These are phyloP conservation scores for Syzygium aromaticum DNA, from an alignment of 345 rosid genomes.

Conservation along the genomic window DNA sequence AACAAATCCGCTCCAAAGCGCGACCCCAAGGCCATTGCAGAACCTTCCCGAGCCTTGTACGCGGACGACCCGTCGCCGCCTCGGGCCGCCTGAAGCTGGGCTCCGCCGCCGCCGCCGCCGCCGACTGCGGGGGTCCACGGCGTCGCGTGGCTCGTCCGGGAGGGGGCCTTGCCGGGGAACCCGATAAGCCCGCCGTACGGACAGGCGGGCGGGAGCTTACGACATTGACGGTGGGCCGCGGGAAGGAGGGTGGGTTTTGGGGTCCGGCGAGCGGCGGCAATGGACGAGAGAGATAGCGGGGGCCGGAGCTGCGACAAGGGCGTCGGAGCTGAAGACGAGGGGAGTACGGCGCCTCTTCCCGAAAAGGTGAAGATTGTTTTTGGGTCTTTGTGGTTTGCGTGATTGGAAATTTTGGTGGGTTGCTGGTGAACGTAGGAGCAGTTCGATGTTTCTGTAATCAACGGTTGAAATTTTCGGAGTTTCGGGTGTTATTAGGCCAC, in stretches of 20 bases:
- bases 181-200: not conserved
- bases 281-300: slow-evolving; percentile 72
- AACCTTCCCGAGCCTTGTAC: not conserved
- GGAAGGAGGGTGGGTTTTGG: not conserved
- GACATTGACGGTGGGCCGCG: not conserved
- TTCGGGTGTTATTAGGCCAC: not conserved
- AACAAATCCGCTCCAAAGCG: not conserved
- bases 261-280: slow-evolving; percentile 16
- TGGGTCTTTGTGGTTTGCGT: not conserved
- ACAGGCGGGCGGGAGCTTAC: not conserved
- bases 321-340: slow-evolving; percentile 74
- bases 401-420: not conserved
- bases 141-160: not conserved
- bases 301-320: slow-evolving; percentile 55
- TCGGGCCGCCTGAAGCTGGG: not conserved
- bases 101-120: not conserved
- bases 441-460: not conserved
- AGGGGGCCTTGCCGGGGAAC: not conserved
- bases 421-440: not conserved
- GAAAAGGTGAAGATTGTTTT: slow-evolving; percentile 48
- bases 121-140: not conserved
- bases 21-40: not conserved
- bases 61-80: not conserved
- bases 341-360: slow-evolving; percentile 79
- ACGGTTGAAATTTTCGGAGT: not conserved